phyloP scores from a whole-genome alignment of 108 stramenopile genomes.

The Craspedostauros australis region DNA sequence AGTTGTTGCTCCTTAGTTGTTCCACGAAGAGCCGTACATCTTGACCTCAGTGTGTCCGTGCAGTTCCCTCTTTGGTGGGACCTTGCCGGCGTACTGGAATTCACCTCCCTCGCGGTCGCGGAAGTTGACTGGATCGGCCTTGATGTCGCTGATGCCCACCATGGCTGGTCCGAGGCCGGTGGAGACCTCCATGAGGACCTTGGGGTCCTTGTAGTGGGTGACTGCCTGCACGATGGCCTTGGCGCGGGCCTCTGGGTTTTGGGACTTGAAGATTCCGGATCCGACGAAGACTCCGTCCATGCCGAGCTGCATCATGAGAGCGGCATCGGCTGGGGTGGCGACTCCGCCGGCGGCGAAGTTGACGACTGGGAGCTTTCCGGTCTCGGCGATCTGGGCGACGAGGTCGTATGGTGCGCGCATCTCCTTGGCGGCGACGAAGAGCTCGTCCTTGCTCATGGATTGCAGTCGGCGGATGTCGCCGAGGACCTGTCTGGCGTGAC shows the following conservation, averaged over 20 bases:
- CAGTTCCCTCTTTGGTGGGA: conserved; percentile 88
- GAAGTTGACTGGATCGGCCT: conserved; percentile 94
- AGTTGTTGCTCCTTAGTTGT: conserved; percentile 28
- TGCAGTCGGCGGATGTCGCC: conserved; percentile 77
- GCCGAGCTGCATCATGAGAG: conserved; percentile 99
- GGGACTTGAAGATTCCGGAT: conserved; percentile 95
- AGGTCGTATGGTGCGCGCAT: conserved; percentile 91
- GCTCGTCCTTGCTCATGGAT: conserved; percentile 92
- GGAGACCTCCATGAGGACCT: conserved; percentile 92
- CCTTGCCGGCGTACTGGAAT: conserved; percentile 60
- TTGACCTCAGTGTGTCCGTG: conserved; percentile 88
- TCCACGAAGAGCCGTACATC: conserved; percentile 95
- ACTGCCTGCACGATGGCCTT: conserved; percentile 94
- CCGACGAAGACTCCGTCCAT: conserved; percentile 99
- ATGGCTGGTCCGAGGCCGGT: conserved; percentile 96
- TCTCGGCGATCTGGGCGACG: conserved; percentile 86
- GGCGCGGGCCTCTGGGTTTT: conserved; percentile 91
- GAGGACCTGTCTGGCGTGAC: conserved; percentile 92
- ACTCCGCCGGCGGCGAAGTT: conserved; percentile 99
- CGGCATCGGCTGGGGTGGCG: conserved; percentile 98
- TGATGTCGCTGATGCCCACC: conserved; percentile 97
- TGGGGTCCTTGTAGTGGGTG: conserved; percentile 96
- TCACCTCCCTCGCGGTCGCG: conserved; percentile 97
- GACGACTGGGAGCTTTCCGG: conserved; percentile 94
- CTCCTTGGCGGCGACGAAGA: conserved; percentile 96